Percentiles rank a stretch among this genome's conserved stretches.
Evolutionary conservation across 2,329 filamentous ascomycete species (phyloP).

Genomic region (Fusarium redolens): DNA sequence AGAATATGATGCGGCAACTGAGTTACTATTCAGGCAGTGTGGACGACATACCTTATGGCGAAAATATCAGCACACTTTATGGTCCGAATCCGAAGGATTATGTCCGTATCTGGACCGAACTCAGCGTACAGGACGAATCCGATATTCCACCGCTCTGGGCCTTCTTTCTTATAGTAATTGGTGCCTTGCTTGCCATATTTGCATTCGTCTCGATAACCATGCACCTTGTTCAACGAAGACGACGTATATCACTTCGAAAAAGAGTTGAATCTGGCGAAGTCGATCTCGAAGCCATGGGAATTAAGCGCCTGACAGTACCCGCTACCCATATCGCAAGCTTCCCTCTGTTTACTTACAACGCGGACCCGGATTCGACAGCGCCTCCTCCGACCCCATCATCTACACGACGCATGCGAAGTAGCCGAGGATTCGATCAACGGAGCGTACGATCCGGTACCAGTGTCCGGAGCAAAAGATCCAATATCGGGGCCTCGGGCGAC

Average conservation of each 20-base stretch:
- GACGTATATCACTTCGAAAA: conserved; percentile 73
- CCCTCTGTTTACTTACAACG: conserved; percentile 81
- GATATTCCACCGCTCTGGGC: conserved; percentile 82
- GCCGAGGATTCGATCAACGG: conserved; percentile 47
- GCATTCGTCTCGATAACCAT: conserved; percentile 75
- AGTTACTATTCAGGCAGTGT: conserved; percentile 82
- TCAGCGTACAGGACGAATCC: conserved; percentile 59
- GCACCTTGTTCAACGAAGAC: conserved; percentile 80
- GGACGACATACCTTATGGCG: conserved; percentile 67
- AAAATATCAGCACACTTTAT: conserved; percentile 66
- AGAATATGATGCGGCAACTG: conserved; percentile 76
- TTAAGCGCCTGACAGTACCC: conserved; percentile 84
- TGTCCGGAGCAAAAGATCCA: conserved; percentile 54
- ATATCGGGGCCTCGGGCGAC: conserved; percentile 49
- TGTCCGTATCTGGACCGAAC: conserved; percentile 69
- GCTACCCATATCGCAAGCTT: conserved; percentile 76
- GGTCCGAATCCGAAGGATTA: conserved; percentile 67
- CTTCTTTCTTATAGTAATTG: conserved; percentile 78
- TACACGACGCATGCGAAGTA: conserved; percentile 46
- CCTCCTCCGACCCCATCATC: conserved; percentile 53
- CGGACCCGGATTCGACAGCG: conserved; percentile 58
- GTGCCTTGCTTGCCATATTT: conserved; percentile 76
- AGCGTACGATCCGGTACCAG: conserved; percentile 46
- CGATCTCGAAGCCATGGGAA: conserved; percentile 86
- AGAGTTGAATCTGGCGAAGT: conserved; percentile 83